Evolutionary conservation across 345 rosid species (phyloP), one percentile per base, ranked within the genome.

Genomic region (Populus euphratica): DNA sequence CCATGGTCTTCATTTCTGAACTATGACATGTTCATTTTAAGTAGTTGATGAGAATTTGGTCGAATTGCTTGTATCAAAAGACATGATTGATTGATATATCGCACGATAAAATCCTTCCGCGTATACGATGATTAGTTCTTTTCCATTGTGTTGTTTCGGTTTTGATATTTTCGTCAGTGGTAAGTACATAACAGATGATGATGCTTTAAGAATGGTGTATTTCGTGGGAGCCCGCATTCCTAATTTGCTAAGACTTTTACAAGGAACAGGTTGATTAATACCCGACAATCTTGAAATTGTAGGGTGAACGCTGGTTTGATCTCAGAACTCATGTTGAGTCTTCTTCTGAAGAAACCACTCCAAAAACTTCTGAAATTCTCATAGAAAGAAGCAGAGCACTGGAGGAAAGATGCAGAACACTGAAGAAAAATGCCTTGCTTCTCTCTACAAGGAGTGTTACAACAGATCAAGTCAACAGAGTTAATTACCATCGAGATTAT

Each of bases 261-360:
- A 13, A 47, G 62, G 62, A 54, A 54, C 25, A 21, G 62, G 62
- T 25, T 21, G 14, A 59, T 21, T 56, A 23, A 59, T 10, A 5
- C 36, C 69, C 80, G 12, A 68, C 62, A 31, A 63, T 33, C 50
- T 81, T 35, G 6, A n/a, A n/a, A 43, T 23, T 74, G 71, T 80
- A 80, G 86, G 77, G 50, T 5, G 83, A 80, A 50, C 50, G 75
- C 83, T 83, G 86, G 86, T 78, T 80, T 68, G 75, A 72, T 61
- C 79, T 52, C 59, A 62, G 35, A 17, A 16, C 41, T n/a, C 81
- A 43, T 8, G 33, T 11, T 6, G 56, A 74, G 29, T 25, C 62
- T 35, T 50, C 63, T 36, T 17, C 47, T 23, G 63, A 68, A 59
- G 70, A 59, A 59, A 59, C 63, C 12, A 59, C 27, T 41, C 52